phyloP scores from a whole-genome alignment of 768 basidiomycete genomes.

The Boletus sensibilis region DNA sequence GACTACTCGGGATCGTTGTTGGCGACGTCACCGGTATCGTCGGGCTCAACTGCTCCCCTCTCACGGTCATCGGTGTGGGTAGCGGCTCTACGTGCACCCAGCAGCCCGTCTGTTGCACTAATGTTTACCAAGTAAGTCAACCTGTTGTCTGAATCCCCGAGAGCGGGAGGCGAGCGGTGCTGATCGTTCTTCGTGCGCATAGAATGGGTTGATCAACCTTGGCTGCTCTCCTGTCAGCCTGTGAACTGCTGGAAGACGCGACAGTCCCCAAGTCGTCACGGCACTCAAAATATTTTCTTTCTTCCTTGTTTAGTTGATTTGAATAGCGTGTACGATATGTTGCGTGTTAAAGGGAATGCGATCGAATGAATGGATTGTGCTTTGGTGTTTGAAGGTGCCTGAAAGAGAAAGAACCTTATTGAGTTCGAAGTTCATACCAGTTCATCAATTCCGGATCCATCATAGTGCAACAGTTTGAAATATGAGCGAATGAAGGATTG shows the following conservation, averaged over 20 bases:
- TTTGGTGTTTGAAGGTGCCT: not conserved
- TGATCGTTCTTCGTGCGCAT: not conserved
- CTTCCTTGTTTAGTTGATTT: not conserved
- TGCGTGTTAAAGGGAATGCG: not conserved
- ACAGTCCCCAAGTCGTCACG: not conserved
- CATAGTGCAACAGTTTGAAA: not conserved
- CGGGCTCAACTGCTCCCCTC: conserved; percentile 2
- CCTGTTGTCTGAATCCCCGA: not conserved
- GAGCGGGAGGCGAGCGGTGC: too few relatives aligned
- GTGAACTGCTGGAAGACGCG: not conserved
- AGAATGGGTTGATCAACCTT: conserved; percentile 13
- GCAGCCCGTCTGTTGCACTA: conserved; percentile 20
- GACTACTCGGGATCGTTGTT: not conserved
- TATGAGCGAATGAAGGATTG: not conserved
- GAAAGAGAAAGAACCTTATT: not conserved
- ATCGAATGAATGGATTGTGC: not conserved
- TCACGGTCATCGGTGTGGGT: not conserved
- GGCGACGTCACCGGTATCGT: not conserved
- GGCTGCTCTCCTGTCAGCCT: conserved; percentile 16
- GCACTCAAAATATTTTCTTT: not conserved
- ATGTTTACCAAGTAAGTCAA: conserved; percentile 3
- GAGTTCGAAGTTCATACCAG: not conserved
- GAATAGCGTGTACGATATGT: not conserved
- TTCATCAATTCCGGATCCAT: not conserved
- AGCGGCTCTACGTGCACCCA: conserved; percentile 3